A percentile compares a stretch with the other conserved stretches of the same genome.
Conservation (phyloP, 2,329 filamentous ascomycete species). For the Apiospora aurea region DNA sequence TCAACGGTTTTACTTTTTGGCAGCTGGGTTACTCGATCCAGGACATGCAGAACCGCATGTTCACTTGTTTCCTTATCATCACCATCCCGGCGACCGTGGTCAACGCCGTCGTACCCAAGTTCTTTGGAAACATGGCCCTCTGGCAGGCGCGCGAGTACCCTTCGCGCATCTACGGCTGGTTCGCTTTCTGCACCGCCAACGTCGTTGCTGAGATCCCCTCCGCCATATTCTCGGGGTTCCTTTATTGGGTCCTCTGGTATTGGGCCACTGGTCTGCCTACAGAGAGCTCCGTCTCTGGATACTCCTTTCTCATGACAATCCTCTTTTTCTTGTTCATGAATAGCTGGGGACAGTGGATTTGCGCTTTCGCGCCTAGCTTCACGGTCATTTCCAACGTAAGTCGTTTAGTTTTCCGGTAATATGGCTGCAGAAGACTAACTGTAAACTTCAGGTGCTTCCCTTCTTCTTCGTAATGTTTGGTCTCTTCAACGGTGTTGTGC, state of each 20-base stretch:
- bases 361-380: conserved; percentile 80
- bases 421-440: neutral
- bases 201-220: conserved; percentile 76
- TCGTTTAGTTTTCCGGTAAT: conserved; percentile 25
- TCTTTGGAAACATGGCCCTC: conserved; percentile 74
- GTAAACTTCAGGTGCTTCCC: conserved; percentile 59
- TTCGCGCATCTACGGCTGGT: conserved; percentile 78
- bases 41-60: conserved; percentile 81
- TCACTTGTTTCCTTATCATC: conserved; percentile 72
- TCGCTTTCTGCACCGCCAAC: conserved; percentile 77
- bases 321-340: conserved; percentile 80
- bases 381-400: conserved; percentile 75
- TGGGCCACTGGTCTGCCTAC: conserved; percentile 75
- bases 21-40: conserved; percentile 68
- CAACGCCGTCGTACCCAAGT: conserved; percentile 79
- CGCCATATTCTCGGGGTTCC: conserved; percentile 66
- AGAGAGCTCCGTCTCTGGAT: conserved; percentile 71
- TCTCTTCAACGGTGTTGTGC: conserved; percentile 79
- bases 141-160: conserved; percentile 79
- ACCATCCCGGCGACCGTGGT: conserved; percentile 74
- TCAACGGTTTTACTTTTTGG: conserved; percentile 83
- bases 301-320: conserved; percentile 79
- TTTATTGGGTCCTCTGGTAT: conserved; percentile 82
- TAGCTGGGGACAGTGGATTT: conserved; percentile 85
- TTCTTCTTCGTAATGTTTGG: conserved; percentile 84